Conservation (phyloP, 169 alveolate genomes). For the Besnoitia besnoiti region DNA sequence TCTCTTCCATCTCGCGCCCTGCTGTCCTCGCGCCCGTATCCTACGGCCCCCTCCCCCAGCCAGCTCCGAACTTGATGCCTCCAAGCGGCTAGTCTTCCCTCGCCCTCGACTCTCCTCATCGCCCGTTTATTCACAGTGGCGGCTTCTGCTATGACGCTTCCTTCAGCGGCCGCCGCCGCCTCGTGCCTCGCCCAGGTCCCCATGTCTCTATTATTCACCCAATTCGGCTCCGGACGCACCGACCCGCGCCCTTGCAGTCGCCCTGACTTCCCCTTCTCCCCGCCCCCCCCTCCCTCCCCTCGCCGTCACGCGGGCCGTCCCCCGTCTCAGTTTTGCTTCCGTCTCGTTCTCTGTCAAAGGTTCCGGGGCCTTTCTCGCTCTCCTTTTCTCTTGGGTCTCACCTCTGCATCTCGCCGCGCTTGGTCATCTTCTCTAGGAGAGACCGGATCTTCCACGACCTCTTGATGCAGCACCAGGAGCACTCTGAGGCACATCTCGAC, state of each 20-base stretch:
- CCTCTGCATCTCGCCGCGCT: constrained; percentile 24
- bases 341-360: too few relatives aligned
- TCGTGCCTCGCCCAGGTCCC: not conserved
- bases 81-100: not conserved
- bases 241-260: too few relatives aligned
- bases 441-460: constrained; percentile 8
- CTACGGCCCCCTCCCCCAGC: too few relatives aligned
- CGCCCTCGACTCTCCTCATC: not conserved
- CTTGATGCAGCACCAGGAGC: constrained; percentile 12
- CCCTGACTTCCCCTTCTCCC: too few relatives aligned
- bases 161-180: not conserved
- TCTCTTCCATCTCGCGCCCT: too few relatives aligned
- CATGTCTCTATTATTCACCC: not conserved
- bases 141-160: not conserved
- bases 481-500: not conserved
- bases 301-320: too few relatives aligned
- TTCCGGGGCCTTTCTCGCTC: too few relatives aligned
- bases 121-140: not conserved
- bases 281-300: too few relatives aligned
- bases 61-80: too few relatives aligned
- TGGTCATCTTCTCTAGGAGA: not conserved
- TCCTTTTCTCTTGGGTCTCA: not conserved
- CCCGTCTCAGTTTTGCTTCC: too few relatives aligned
- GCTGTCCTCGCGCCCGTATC: too few relatives aligned
- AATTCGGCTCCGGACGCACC: too few relatives aligned